Percentiles rank a stretch among this genome's conserved stretches.
Conservation (phyloP, 2,329 filamentous ascomycete species). For the Fusarium acutatum region DNA sequence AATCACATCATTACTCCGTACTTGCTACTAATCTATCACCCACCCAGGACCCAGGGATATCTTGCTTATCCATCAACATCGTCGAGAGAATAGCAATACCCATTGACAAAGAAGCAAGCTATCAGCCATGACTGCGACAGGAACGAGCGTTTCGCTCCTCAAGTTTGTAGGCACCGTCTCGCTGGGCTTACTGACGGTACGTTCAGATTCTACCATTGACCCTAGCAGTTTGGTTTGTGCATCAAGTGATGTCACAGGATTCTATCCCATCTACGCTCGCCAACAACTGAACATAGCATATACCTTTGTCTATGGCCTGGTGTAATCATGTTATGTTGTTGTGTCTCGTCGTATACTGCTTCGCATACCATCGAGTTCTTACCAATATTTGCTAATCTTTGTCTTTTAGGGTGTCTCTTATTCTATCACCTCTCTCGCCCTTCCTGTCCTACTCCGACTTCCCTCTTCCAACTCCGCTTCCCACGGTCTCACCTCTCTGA, state of each 20-base stretch:
- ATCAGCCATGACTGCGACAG: slow-evolving; percentile 68
- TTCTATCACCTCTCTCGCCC: slow-evolving; percentile 78
- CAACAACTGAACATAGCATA: background rate
- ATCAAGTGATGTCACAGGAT: slow-evolving; percentile 18
- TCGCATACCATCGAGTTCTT: background rate
- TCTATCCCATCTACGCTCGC: background rate
- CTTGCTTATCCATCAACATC: background rate
- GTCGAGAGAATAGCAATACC: background rate
- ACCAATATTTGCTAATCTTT: slow-evolving; percentile 22
- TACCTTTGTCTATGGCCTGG: background rate
- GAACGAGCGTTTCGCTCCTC: slow-evolving; percentile 76
- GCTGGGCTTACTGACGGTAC: slow-evolving; percentile 86
- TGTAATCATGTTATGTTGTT: background rate
- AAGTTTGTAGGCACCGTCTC: slow-evolving; percentile 95
- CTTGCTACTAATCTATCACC: background rate
- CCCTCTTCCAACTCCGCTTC: slow-evolving; percentile 77
- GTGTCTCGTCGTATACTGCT: background rate
- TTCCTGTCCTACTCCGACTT: slow-evolving; percentile 83
- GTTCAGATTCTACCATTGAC: slow-evolving; percentile 45
- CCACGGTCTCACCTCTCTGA: slow-evolving; percentile 75
- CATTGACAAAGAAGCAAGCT: background rate
- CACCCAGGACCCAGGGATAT: slow-evolving; percentile 1
- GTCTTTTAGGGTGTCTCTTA: slow-evolving; percentile 83
- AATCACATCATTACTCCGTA: slow-evolving; percentile 32
- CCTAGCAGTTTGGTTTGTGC: background rate